These are phyloP conservation scores for Chlamydomonas incerta DNA, from an alignment of 139 green algal genomes.

Conservation along the genomic window DNA sequence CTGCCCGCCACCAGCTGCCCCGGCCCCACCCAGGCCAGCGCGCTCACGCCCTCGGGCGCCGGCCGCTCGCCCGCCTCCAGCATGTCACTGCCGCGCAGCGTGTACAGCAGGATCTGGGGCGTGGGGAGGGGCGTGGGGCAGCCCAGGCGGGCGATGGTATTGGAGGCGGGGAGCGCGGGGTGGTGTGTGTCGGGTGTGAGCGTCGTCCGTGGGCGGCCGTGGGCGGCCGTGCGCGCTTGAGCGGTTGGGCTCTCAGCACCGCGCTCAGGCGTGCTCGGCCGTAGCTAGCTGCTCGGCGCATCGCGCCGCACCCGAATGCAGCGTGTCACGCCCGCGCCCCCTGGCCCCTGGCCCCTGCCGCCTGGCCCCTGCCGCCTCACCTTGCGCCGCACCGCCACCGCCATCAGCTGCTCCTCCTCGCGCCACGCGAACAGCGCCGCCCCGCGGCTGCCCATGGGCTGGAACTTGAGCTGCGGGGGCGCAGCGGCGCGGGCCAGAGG, in stretches of 20 bases:
- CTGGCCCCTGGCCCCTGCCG: not conserved
- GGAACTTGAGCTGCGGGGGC: constrained; percentile 36
- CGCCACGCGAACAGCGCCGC: constrained; percentile 25
- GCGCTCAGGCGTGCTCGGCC: no score
- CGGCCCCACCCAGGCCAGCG: constrained; percentile 8
- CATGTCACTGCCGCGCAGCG: constrained; percentile 32
- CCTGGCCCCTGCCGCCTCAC: not conserved
- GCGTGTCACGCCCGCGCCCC: not conserved
- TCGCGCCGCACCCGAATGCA: no score
- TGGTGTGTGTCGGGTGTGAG: no score
- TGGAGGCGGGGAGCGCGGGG: no score
- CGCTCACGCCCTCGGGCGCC: not conserved
- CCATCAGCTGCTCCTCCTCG: constrained; percentile 14
- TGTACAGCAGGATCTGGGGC: constrained; percentile 29
- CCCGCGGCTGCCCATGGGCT: constrained; percentile 17
- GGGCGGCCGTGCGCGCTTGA: no score
- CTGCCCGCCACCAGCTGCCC: constrained; percentile 17
- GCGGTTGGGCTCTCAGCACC: no score
- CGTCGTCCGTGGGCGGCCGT: no score
- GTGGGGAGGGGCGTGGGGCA: not conserved
- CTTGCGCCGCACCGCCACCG: constrained; percentile 28
- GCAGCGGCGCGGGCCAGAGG: no score
- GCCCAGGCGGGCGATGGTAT: no score
- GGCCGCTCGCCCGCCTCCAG: constrained; percentile 3
- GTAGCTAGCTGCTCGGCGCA: no score